These are phyloP conservation scores for Coelastrella sp. DNA, from an alignment of 139 green algal genomes.

Conservation along the genomic window DNA sequence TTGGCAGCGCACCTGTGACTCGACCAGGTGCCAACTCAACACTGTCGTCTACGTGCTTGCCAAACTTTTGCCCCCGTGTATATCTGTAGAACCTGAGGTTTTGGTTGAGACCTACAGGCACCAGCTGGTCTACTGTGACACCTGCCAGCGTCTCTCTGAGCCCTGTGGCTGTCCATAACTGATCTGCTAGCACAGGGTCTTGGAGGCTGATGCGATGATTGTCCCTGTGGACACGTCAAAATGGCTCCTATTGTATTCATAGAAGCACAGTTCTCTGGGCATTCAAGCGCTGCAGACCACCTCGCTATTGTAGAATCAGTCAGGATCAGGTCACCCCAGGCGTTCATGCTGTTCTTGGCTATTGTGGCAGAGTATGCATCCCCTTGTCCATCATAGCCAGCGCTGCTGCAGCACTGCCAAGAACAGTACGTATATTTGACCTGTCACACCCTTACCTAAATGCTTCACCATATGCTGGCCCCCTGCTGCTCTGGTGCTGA, in stretches of 20 bases:
- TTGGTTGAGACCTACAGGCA: conserved; percentile 63
- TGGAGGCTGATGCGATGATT: conserved; percentile 66
- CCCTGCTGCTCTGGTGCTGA: conserved; percentile 63
- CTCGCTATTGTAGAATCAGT: no score
- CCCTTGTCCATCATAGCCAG: no score
- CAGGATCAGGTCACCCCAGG: no score
- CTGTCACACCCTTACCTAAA: background rate
- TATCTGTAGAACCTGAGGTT: conserved; percentile 84
- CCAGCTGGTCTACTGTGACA: conserved; percentile 41
- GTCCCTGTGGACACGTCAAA: conserved; percentile 47
- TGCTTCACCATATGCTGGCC: conserved; percentile 54
- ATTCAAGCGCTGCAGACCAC: no score
- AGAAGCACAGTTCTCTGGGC: no score
- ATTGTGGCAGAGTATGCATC: no score
- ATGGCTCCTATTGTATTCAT: no score
- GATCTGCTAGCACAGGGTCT: conserved; percentile 13
- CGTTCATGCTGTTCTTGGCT: no score
- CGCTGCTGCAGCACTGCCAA: no score
- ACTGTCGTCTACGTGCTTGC: conserved; percentile 74
- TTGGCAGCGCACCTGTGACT: conserved; percentile 29
- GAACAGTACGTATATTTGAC: no score
- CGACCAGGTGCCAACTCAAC: conserved; percentile 31
- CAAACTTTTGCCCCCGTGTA: conserved; percentile 64
- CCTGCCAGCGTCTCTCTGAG: conserved; percentile 45
- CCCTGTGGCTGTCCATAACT: conserved; percentile 54